Conservation (phyloP, 495 filamentous ascomycete genomes). For the Rhypophila decipiens region DNA sequence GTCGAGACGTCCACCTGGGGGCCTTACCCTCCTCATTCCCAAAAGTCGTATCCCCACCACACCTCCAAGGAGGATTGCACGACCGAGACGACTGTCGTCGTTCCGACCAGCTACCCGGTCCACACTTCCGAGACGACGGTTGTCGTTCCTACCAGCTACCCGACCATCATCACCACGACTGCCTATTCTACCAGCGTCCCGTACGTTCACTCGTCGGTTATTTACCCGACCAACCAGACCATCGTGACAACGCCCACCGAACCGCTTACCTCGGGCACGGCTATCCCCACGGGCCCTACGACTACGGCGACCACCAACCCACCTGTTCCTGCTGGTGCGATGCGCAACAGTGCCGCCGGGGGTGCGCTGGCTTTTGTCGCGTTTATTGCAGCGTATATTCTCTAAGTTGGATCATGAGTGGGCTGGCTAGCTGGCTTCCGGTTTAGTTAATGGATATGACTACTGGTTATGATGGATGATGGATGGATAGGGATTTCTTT, state of each 20-base stretch:
- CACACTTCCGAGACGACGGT: not conserved
- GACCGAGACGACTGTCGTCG: not conserved
- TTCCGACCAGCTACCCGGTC: not conserved
- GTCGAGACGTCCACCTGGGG: not conserved
- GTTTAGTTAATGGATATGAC: not conserved
- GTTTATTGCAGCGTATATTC: not conserved
- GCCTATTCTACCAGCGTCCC: too few species aligned
- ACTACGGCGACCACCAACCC: not conserved
- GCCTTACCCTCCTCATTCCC: not conserved
- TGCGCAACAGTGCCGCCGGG: not conserved
- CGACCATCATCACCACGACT: not conserved
- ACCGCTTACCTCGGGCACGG: not conserved
- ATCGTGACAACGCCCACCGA: not conserved
- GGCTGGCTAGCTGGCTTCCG: not conserved
- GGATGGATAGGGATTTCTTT: too few species aligned
- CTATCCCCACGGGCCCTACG: not conserved
- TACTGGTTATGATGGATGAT: not conserved
- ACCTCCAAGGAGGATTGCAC: not conserved
- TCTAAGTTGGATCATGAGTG: not conserved
- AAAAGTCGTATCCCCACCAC: not conserved
- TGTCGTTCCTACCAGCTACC: not conserved
- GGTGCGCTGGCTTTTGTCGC: not conserved
- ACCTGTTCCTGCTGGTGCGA: not conserved
- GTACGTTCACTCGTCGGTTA: not conserved
- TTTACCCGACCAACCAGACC: not conserved